Conservation (phyloP, 352 stramenopile species). For the Achlya hypogyna region DNA sequence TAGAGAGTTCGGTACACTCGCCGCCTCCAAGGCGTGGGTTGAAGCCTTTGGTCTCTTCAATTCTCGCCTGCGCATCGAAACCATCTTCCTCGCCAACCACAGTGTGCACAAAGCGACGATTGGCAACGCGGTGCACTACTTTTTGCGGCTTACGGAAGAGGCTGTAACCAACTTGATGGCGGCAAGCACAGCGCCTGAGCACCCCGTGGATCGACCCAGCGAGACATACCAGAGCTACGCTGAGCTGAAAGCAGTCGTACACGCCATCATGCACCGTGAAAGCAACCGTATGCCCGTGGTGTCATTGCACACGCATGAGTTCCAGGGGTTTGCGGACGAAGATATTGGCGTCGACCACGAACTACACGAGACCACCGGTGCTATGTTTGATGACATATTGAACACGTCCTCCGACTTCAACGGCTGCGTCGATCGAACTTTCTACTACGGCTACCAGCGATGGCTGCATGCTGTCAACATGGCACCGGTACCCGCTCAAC, state of each 20-base stretch:
- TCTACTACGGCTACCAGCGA: conserved; percentile 9
- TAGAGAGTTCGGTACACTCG: background rate
- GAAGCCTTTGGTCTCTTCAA: background rate
- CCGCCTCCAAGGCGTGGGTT: background rate
- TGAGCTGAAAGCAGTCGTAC: background rate
- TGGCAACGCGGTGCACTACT: conserved; percentile 18
- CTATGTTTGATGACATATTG: background rate
- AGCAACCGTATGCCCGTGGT: background rate
- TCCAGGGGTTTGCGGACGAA: background rate
- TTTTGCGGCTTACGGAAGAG: conserved; percentile 5
- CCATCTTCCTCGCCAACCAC: background rate
- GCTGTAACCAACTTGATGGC: background rate
- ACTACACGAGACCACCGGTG: background rate
- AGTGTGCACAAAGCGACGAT: background rate
- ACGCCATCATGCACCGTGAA: background rate
- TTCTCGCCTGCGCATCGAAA: background rate
- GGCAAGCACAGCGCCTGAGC: background rate
- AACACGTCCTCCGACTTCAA: background rate
- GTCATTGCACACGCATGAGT: background rate
- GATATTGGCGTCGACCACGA: conserved; percentile 7
- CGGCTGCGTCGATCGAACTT: background rate
- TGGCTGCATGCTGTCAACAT: conserved; percentile 17
- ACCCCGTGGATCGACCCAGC: background rate
- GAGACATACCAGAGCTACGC: background rate
- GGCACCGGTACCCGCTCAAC: background rate